Percentiles rank a stretch among this genome's conserved stretches.
These are phyloP conservation scores for Talaromyces sp. DNA, from an alignment of 2,329 filamentous ascomycete species.

Conservation along the genomic window DNA sequence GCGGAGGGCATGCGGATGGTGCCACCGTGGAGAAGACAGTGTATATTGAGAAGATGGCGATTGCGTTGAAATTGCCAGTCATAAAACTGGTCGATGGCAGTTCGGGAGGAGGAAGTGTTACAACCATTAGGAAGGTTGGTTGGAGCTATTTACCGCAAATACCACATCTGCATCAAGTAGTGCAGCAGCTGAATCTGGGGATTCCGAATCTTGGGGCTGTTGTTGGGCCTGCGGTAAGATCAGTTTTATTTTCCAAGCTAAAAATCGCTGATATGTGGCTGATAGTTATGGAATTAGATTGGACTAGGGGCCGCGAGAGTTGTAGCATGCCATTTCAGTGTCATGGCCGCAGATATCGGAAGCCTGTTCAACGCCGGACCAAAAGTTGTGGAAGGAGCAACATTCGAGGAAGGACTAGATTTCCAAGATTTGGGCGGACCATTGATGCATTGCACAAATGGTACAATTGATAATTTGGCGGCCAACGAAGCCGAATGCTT, in stretches of 20 bases:
- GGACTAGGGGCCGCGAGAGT: not conserved
- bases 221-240: not conserved
- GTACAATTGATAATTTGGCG: not conserved
- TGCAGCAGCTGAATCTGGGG: not conserved
- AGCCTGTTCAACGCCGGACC: not conserved
- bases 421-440: not conserved
- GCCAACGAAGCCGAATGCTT: not conserved
- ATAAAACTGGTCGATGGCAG: not conserved
- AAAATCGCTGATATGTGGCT: no score
- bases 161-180: not conserved
- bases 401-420: not conserved
- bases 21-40: not conserved
- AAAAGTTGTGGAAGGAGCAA: not conserved
- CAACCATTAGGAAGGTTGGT: not conserved
- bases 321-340: not conserved
- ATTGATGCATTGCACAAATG: not conserved
- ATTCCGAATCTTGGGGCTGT: constrained; percentile 1
- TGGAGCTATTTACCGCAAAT: not conserved
- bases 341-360: not conserved
- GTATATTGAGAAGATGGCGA: not conserved
- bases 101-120: not conserved
- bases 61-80: not conserved
- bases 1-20: not conserved
- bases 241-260: no score
- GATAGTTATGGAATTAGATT: no score